phyloP scores from a whole-genome alignment of 345 rosid genomes.

The thale cress (Arabidopsis thaliana) region TAIR10.1 NC_003074.8:10450501-10451000 shows the following conservation, averaged over 20 bases:
- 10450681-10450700: not conserved
- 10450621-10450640: constrained; percentile 48
- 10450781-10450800: constrained; percentile 42
- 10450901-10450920: too few species aligned
- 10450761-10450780: constrained; percentile 59
- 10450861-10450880: too few species aligned
- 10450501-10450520: constrained; percentile 60
- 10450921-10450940: too few species aligned
- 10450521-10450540: constrained; percentile 65
- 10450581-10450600: constrained; percentile 60
- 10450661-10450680: not conserved
- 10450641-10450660: not conserved
- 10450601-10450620: constrained; percentile 70
- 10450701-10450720: constrained; percentile 70
- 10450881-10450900: too few species aligned
- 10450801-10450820: constrained; percentile 56
- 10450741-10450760: constrained; percentile 87
- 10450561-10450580: constrained; percentile 69
- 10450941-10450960: too few species aligned
- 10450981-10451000: too few species aligned
- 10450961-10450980: too few species aligned
- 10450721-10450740: constrained; percentile 70
- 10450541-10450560: constrained; percentile 69
- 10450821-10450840: constrained; percentile 43
- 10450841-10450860: too few species aligned